Percentiles rank a stretch among this genome's conserved stretches.
phyloP scores from a whole-genome alignment of 495 filamentous ascomycete genomes.

The Penicillium simplicissimum region DNA sequence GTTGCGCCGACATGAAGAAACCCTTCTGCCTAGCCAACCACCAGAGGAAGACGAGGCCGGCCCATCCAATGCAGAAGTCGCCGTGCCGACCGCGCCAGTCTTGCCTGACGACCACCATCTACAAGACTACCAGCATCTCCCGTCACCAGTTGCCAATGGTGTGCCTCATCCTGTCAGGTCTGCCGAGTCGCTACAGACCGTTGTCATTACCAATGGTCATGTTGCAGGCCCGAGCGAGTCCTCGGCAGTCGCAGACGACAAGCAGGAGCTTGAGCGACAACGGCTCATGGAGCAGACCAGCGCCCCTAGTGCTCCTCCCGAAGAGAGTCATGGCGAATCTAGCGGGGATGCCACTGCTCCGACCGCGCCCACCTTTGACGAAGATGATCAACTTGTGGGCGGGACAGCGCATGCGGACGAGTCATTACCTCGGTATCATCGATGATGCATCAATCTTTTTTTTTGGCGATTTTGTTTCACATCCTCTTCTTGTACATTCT shows the following conservation, averaged over 20 bases:
- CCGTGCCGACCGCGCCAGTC: slow-evolving; percentile 39
- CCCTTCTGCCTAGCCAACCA: slow-evolving; percentile 70
- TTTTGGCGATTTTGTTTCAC: slow-evolving; percentile 1
- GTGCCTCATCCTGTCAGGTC: slow-evolving; percentile 41
- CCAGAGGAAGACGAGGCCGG: slow-evolving; percentile 51
- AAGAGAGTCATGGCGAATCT: slow-evolving; percentile 45
- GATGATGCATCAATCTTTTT: slow-evolving; percentile 26
- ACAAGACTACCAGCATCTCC: slow-evolving; percentile 41
- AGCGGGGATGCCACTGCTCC: slow-evolving; percentile 51
- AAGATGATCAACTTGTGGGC: slow-evolving; percentile 51
- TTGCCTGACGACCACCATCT: slow-evolving; percentile 43
- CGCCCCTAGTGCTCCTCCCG: slow-evolving; percentile 51
- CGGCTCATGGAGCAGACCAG: slow-evolving; percentile 72
- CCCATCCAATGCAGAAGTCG: slow-evolving; percentile 41
- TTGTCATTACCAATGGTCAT: slow-evolving; percentile 31
- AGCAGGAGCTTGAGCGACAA: slow-evolving; percentile 78
- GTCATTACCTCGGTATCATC: slow-evolving; percentile 50
- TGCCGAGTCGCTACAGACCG: slow-evolving; percentile 44
- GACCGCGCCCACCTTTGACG: slow-evolving; percentile 61
- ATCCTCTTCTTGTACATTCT: slow-evolving; percentile 26
- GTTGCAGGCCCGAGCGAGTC: slow-evolving; percentile 24
- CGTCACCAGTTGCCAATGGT: slow-evolving; percentile 24
- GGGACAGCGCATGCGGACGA: slow-evolving; percentile 46
- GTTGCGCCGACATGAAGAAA: slow-evolving; percentile 64
- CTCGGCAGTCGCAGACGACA: slow-evolving; percentile 61